Base-by-base conservation (phyloP, 2,329 filamentous ascomycete genomes). In the Cordyceps farinosa region DNA sequence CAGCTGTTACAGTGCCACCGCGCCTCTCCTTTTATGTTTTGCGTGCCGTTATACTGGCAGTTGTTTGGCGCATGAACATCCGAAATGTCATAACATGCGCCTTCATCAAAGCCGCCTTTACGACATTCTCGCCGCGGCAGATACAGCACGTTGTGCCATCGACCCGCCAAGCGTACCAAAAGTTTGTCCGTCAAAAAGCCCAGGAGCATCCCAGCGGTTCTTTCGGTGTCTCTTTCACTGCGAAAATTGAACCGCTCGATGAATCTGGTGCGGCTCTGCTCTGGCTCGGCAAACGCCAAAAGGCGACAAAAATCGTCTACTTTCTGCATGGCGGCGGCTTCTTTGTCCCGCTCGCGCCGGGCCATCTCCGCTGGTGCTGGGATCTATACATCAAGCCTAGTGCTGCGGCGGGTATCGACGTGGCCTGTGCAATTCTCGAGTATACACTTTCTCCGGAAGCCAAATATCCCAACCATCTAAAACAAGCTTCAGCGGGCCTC, bases 271-370 rank as follows among this genome's bases (percentile, higher is more conserved):
- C 62, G 13, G 68, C 71, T 0, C 61, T 73, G 40, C 62, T 72
- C 40, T 73, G 72, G 72, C 55, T 73, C n/a, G 72, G 71, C 34
- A 64, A 73, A 65, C 68, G 71, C 27, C 40, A 62, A 40, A 65
- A 50, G 15, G 71, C 72, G 1, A 69, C 65, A 17, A 71, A 70
- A 36, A 64, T 72, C 60, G 71, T 73, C 10, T 65, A 69, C 44
- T 73, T 74, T 63, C 64, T 73, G 38, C 72, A 74, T 53, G 72
- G 72, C n/a, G 72, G 72, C 17, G 72, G 70, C 10, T 74, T 70
- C 64, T 57, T 69, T 11, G 60, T 68, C 1, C 70, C 71, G 2
- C 40, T 69, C 10, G 44, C 57, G 4, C 42, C 54, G 0, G 70
- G 69, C 0, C 71, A 73, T 45, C 48, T 74, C 1, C 67, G 70